Evolutionary conservation across 2,329 filamentous ascomycete species (phyloP).

Genomic region (Fusarium duplospermum): DNA sequence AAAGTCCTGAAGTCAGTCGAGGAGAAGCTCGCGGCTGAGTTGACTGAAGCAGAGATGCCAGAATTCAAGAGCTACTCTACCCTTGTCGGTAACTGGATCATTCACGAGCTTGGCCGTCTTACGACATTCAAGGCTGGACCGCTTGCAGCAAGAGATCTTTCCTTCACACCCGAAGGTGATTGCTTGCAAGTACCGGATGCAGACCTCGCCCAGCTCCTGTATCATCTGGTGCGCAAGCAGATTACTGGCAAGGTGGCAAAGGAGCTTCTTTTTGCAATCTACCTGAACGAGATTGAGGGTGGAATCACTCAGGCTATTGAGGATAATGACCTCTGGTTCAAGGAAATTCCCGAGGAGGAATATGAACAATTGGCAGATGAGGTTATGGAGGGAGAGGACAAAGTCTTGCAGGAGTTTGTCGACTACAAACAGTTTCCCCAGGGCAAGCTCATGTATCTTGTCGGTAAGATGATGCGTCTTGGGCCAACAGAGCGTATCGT

Average conservation of each 20-base stretch:
- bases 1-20: constrained; percentile 67
- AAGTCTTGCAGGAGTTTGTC: constrained; percentile 59
- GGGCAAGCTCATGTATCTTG: constrained; percentile 70
- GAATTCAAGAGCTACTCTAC: constrained; percentile 55
- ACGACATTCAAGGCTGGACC: constrained; percentile 61
- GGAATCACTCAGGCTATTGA: constrained; percentile 60
- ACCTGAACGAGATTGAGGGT: constrained; percentile 58
- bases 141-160: constrained; percentile 48
- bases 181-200: constrained; percentile 59
- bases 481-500: constrained; percentile 67
- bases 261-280: constrained; percentile 66
- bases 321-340: constrained; percentile 64
- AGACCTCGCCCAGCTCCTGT: constrained; percentile 63
- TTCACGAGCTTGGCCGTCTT: constrained; percentile 80
- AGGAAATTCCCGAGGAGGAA: constrained; percentile 59
- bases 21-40: constrained; percentile 40
- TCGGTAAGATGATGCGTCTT: constrained; percentile 68
- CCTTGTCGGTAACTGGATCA: constrained; percentile 73
- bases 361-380: constrained; percentile 60
- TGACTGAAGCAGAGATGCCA: constrained; percentile 25
- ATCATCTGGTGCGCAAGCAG: constrained; percentile 58
- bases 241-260: constrained; percentile 70
- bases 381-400: constrained; percentile 59
- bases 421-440: constrained; percentile 60
- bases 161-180: constrained; percentile 59